phyloP scores from a whole-genome alignment of 2,329 filamentous ascomycete species.

The Coleophoma crateriformis region DNA sequence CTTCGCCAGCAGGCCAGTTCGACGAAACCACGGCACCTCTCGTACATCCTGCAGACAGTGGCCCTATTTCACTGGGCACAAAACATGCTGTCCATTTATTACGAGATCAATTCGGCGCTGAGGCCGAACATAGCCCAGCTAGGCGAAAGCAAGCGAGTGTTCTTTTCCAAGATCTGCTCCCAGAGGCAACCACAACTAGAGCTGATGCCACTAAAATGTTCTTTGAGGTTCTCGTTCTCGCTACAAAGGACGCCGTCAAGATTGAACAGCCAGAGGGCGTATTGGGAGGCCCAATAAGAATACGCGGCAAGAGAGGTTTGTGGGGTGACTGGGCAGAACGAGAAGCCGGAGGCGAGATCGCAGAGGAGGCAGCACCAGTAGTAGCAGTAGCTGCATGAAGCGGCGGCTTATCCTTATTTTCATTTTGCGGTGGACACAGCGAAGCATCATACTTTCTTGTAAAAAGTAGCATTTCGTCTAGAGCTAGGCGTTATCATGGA shows the following conservation, averaged over 20 bases:
- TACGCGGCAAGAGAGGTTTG: conserved; percentile 88
- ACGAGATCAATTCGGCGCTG: conserved; percentile 76
- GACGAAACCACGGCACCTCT: conserved; percentile 74
- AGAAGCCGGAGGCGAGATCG: conserved; percentile 59
- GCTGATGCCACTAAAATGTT: conserved; percentile 99
- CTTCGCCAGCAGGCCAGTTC: conserved; percentile 52
- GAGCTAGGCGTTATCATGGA: no score
- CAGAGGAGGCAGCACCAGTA: conserved; percentile 10
- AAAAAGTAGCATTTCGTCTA: no score
- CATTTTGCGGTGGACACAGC: neutral
- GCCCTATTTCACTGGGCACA: conserved; percentile 83
- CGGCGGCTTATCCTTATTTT: neutral
- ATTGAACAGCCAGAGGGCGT: conserved; percentile 74
- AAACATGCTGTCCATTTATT: conserved; percentile 95
- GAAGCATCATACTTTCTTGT: no score
- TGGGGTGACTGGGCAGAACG: conserved; percentile 96
- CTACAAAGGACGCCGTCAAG: conserved; percentile 96
- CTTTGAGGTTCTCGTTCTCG: conserved; percentile 91
- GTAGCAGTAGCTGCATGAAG: conserved; percentile 18
- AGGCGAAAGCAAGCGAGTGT: conserved; percentile 73
- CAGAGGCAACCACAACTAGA: conserved; percentile 73
- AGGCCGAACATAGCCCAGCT: conserved; percentile 62
- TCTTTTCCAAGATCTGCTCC: conserved; percentile 86
- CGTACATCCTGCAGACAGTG: conserved; percentile 76
- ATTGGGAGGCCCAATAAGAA: conserved; percentile 74